These are phyloP conservation scores for Elongisporangium senticosum DNA, from an alignment of 352 stramenopile species.

Conservation along the genomic window DNA sequence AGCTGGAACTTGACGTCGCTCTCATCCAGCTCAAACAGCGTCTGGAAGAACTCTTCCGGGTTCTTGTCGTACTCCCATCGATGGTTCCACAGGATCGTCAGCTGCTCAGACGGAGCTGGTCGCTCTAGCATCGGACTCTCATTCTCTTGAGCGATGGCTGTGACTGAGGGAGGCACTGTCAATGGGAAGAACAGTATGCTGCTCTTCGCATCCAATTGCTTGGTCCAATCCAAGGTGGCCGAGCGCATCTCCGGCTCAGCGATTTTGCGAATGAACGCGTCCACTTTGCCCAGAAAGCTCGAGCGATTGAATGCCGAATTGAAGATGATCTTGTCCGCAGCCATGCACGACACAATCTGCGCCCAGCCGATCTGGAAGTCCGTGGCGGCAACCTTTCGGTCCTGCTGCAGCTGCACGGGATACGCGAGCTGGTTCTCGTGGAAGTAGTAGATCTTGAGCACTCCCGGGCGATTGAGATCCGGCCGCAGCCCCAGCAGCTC, in stretches of 20 bases:
- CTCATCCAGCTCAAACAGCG: slow-evolving; percentile 27
- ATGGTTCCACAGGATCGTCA: slow-evolving; percentile 49
- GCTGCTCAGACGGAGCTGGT: not conserved
- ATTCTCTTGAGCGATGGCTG: not conserved
- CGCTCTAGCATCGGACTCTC: not conserved
- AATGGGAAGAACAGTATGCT: slow-evolving; percentile 40
- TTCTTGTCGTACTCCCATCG: slow-evolving; percentile 65
- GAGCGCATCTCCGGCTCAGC: slow-evolving; percentile 28
- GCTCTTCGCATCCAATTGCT: slow-evolving; percentile 20
- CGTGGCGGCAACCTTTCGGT: slow-evolving; percentile 27
- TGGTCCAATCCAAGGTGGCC: slow-evolving; percentile 7
- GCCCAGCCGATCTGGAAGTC: slow-evolving; percentile 55
- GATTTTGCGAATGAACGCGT: slow-evolving; percentile 52
- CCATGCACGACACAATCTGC: slow-evolving; percentile 47
- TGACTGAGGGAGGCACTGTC: slow-evolving; percentile 7
- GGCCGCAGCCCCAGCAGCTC: slow-evolving; percentile 33
- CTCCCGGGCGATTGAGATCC: slow-evolving; percentile 10
- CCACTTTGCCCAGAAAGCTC: slow-evolving; percentile 33
- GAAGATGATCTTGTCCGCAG: slow-evolving; percentile 40
- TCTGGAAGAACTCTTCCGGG: slow-evolving; percentile 38
- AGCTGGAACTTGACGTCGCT: slow-evolving; percentile 18
- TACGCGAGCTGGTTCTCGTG: slow-evolving; percentile 69
- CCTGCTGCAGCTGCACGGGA: slow-evolving; percentile 19
- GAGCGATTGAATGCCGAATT: slow-evolving; percentile 43
- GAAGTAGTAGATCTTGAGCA: slow-evolving; percentile 55